A percentile compares a stretch with the other conserved stretches of the same genome.
These are phyloP conservation scores for Elaeis guineensis DNA, from an alignment of 176 grass and related monocot species.

Conservation along the genomic window DNA sequence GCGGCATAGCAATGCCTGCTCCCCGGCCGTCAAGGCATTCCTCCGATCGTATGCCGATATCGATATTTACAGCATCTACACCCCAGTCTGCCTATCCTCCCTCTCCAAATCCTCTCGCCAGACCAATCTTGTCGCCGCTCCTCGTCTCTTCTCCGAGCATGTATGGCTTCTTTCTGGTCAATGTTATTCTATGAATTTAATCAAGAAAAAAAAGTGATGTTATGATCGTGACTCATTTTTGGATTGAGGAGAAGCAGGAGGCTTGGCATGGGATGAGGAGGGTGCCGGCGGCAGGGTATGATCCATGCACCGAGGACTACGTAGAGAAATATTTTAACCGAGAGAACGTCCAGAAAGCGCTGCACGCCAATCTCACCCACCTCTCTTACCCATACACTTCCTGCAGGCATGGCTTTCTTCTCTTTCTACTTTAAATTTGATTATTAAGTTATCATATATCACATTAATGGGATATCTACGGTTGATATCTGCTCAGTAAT, in stretches of 20 bases:
- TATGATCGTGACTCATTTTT: too few relatives aligned
- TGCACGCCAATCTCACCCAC: slow-evolving; percentile 64
- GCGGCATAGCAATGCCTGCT: slow-evolving; percentile 47
- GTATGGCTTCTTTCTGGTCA: slow-evolving; percentile 14
- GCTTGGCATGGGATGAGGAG: slow-evolving; percentile 47
- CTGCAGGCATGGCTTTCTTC: slow-evolving; percentile 47
- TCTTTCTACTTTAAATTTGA: background rate
- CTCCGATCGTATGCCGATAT: slow-evolving; percentile 71
- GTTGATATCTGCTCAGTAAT: too few relatives aligned
- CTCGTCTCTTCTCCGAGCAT: slow-evolving; percentile 58
- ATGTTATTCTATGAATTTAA: background rate
- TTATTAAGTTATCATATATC: background rate
- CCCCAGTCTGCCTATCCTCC: slow-evolving; percentile 50
- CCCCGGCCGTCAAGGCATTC: slow-evolving; percentile 67
- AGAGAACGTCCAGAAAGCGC: slow-evolving; percentile 57
- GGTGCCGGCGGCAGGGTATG: slow-evolving; percentile 66
- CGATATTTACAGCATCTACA: slow-evolving; percentile 98
- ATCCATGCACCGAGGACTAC: slow-evolving; percentile 94
- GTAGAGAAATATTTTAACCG: slow-evolving; percentile 69
- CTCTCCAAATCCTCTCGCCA: slow-evolving; percentile 3
- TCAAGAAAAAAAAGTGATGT: too few relatives aligned
- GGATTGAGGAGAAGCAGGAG: slow-evolving; percentile 25
- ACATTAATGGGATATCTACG: too few relatives aligned
- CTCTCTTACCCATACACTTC: slow-evolving; percentile 70
- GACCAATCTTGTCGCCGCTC: slow-evolving; percentile 45